phyloP scores from a whole-genome alignment of 495 filamentous ascomycete species.

The Rhypophila decipiens region DNA sequence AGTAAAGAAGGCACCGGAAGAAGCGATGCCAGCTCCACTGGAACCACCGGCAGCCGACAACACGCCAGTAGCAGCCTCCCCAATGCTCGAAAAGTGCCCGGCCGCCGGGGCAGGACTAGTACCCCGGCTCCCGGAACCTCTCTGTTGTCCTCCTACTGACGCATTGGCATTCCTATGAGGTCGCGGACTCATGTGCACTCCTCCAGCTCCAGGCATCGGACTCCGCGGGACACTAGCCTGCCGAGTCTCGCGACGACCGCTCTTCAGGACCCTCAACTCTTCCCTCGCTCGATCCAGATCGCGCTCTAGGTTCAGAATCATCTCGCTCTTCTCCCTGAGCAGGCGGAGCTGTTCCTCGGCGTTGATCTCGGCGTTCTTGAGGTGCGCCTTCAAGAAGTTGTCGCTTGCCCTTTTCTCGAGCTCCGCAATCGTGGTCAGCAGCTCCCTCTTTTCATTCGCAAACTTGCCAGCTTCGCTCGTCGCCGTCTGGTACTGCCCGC shows the following conservation, averaged over 20 bases:
- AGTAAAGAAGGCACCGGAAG: too few relatives aligned
- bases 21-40: too few relatives aligned
- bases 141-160: conserved; percentile 13
- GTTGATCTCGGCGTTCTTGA: conserved; percentile 44
- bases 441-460: conserved; percentile 42
- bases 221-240: conserved; percentile 44
- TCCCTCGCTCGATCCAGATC: conserved; percentile 41
- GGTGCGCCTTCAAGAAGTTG: conserved; percentile 45
- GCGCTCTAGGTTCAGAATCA: conserved; percentile 53
- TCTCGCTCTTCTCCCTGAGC: conserved; percentile 9
- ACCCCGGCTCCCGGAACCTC: conserved; percentile 36
- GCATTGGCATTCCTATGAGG: too few relatives aligned
- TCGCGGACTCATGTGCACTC: conserved; percentile 43
- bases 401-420: conserved; percentile 46
- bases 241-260: conserved; percentile 43
- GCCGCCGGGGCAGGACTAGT: conserved; percentile 42
- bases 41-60: too few relatives aligned
- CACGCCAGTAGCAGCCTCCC: too few relatives aligned
- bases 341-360: conserved; percentile 38
- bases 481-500: conserved; percentile 57
- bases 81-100: too few relatives aligned
- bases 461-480: conserved; percentile 49
- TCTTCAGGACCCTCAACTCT: conserved; percentile 36
- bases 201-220: conserved; percentile 31
- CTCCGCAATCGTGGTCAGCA: conserved; percentile 39